Base-by-base conservation (phyloP, 2,329 filamentous ascomycete species). In the Harringtonia lauricola region DNA sequence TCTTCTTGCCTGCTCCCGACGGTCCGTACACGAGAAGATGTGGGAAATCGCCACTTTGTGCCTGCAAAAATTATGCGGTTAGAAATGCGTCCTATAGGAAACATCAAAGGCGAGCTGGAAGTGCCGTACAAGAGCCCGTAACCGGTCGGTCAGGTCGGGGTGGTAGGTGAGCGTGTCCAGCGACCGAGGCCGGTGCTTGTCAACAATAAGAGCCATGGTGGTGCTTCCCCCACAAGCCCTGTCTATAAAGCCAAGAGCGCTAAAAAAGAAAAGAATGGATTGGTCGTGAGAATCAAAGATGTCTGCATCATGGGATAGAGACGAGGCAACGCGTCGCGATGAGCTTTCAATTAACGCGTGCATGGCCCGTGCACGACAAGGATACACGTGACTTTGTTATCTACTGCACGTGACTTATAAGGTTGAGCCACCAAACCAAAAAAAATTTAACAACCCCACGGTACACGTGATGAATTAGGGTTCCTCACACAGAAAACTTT, bases 11-110 rank as follows among this genome's bases (percentile, higher is more conserved):
- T 6, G 92, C 92, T 29, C 92, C 92, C 0, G 90, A 95, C 1
- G 92, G 92, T 0, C 92, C 92, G 60, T 96, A 98, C 51, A 98
- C 86, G 49, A 98, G 84, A 38, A 98, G 80, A 66, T 98, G 94
- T 40, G 92, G 92, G 60, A 98, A 98, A 63, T 98, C 94, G 54
- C 90, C 88, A 65, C 85, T 94, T 76, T 94, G 86, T 43, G 92
- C 92, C 89, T 95, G 54, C 48, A 43, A 19, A 13, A 4, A 30
- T 8, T 22, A 12, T 1, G 10, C 24, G 24, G 24, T 26, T 26
- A n/a, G n/a, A n/a, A n/a, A n/a, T n/a, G n/a, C n/a, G n/a, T n/a
- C n/a, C n/a, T n/a, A n/a, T n/a, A n/a, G n/a, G n/a, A n/a, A n/a
- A n/a, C n/a, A n/a, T 29, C 22, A 9, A 14, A 7, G 17, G 14